These are phyloP conservation scores for Mucor velutinosus DNA, from an alignment of 371 early-diverging fungal species.

Conservation along the genomic window DNA sequence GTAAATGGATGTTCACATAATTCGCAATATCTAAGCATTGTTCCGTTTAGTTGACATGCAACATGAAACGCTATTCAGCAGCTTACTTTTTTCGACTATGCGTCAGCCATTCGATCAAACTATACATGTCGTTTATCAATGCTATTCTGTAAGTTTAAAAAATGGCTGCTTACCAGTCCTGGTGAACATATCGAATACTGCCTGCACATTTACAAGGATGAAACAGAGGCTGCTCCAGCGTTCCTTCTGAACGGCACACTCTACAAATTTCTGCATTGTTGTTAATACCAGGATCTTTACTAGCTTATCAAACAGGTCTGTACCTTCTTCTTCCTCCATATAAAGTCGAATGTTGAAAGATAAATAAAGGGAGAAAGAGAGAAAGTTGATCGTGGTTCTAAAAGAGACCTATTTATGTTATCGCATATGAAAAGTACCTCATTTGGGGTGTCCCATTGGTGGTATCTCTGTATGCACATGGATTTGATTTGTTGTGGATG, in stretches of 20 bases:
- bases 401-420: neutral
- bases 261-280: slow-evolving; percentile 74
- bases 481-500: neutral
- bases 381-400: neutral
- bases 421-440: neutral
- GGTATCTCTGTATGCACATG: neutral
- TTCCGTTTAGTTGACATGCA: neutral
- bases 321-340: slow-evolving; percentile 21
- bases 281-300: neutral
- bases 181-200: slow-evolving; percentile 89
- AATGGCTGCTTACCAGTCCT: slow-evolving; percentile 69
- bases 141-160: neutral
- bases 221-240: slow-evolving; percentile 81
- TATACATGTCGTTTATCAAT: slow-evolving; percentile 18
- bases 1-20: slow-evolving; percentile 85
- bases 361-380: neutral
- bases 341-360: neutral
- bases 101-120: slow-evolving; percentile 85
- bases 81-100: slow-evolving; percentile 79
- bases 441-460: neutral
- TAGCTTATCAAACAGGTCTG: neutral
- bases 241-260: slow-evolving; percentile 85
- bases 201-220: slow-evolving; percentile 96
- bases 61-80: too few relatives aligned
- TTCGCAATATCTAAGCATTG: slow-evolving; percentile 74